Evolutionary conservation across 345 rosid species (phyloP).

Genomic region (Eucalyptus decipiens): DNA sequence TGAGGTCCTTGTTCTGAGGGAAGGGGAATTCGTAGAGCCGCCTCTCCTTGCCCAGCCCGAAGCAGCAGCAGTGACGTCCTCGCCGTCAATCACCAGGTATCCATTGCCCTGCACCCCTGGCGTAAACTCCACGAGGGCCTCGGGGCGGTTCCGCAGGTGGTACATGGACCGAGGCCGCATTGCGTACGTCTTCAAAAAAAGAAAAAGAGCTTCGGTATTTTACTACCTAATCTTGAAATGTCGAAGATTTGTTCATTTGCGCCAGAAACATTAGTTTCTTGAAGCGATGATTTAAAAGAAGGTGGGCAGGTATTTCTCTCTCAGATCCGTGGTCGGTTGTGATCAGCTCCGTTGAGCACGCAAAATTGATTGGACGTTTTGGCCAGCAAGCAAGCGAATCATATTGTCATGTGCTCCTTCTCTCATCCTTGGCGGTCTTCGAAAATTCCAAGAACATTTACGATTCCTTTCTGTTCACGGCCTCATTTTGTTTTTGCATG

Average conservation of each 20-base stretch:
- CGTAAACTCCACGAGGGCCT: slow-evolving; percentile 5
- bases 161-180: slow-evolving; percentile 38
- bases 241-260: background rate
- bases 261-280: background rate
- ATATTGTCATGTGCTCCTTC: background rate
- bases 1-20: slow-evolving; percentile 30
- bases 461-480: no score
- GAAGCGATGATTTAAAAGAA: background rate
- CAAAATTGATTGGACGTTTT: background rate
- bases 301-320: background rate
- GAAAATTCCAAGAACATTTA: background rate
- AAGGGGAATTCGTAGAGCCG: slow-evolving; percentile 10
- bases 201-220: background rate
- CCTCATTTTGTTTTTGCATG: background rate
- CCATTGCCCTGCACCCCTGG: slow-evolving; percentile 35
- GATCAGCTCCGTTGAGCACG: background rate
- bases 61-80: slow-evolving; percentile 21
- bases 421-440: background rate
- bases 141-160: slow-evolving; percentile 4
- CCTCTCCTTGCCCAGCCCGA: slow-evolving; percentile 3
- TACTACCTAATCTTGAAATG: background rate
- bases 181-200: slow-evolving; percentile 6
- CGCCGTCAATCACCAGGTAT: slow-evolving; percentile 20
- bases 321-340: background rate
- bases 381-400: background rate